A percentile compares a stretch with the other conserved stretches of the same genome.
These are phyloP conservation scores for Euphrasia arctica DNA, from an alignment of 305 asterid genomes.

Conservation along the genomic window DNA sequence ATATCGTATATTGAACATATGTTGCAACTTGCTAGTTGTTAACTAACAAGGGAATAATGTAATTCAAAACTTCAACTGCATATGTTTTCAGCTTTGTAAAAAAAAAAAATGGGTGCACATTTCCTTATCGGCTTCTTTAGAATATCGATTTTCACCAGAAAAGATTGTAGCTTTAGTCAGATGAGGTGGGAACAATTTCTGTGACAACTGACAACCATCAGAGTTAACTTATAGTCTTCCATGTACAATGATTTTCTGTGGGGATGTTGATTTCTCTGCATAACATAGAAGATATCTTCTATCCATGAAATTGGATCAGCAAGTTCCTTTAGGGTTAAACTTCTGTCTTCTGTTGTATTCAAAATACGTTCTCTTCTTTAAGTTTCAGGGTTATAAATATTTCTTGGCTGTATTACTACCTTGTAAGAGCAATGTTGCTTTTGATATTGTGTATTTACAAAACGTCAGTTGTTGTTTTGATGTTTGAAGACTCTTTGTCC, in stretches of 20 bases:
- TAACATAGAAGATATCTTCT: background rate
- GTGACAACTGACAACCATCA: background rate
- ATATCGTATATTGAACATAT: background rate
- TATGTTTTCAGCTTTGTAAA: background rate
- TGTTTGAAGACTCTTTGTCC: background rate
- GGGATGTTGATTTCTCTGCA: background rate
- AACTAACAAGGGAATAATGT: background rate
- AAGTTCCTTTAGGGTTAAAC: too few relatives aligned
- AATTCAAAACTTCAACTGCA: constrained; percentile 1
- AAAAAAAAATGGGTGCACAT: background rate
- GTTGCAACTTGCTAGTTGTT: constrained; percentile 11
- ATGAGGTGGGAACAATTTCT: background rate
- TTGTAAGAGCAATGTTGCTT: constrained; percentile 2
- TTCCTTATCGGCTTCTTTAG: background rate
- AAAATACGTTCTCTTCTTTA: background rate
- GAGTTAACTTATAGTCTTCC: too few relatives aligned
- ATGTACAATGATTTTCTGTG: background rate
- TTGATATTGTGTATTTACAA: constrained; percentile 4
- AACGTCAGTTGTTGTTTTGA: background rate
- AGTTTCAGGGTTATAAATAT: background rate
- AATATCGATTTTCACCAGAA: background rate
- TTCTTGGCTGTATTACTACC: background rate
- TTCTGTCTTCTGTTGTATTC: background rate
- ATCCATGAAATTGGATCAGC: too few relatives aligned
- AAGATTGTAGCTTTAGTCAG: background rate